phyloP scores from a whole-genome alignment of 192 early-diverging fungal genomes.

The Coemansia sp. region DNA sequence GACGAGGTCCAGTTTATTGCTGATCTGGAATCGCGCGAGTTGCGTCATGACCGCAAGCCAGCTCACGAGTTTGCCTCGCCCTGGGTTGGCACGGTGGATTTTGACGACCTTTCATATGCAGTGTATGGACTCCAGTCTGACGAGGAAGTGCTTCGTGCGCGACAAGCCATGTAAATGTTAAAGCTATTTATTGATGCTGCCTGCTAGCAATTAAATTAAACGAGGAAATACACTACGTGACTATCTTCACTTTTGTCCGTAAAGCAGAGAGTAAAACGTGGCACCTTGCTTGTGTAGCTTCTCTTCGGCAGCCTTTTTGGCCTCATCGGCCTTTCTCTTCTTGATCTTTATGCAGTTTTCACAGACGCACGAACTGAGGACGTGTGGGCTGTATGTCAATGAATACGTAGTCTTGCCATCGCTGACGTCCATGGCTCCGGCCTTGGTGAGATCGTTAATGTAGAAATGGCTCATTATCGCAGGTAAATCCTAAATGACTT shows the following conservation, averaged over 20 bases:
- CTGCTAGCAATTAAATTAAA: neutral
- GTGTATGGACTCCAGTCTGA: conserved; percentile 50
- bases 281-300: conserved; percentile 10
- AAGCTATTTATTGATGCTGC: neutral
- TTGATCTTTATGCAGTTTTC: conserved; percentile 29
- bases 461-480: conserved; percentile 37
- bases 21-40: conserved; percentile 36
- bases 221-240: neutral
- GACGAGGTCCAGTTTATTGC: conserved; percentile 37
- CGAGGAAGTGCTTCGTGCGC: conserved; percentile 35
- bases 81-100: conserved; percentile 55
- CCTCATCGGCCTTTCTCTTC: conserved; percentile 33
- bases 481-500: neutral
- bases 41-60: conserved; percentile 24
- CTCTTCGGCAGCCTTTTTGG: conserved; percentile 31
- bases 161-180: conserved; percentile 6
- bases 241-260: neutral
- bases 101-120: conserved; percentile 49
- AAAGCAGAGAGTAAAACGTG: conserved; percentile 10
- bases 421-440: conserved; percentile 34
- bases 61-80: conserved; percentile 44
- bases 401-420: conserved; percentile 31
- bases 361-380: conserved; percentile 32
- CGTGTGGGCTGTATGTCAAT: conserved; percentile 36
- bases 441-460: conserved; percentile 38